These are phyloP conservation scores for Hymenoscyphus occultus DNA, from an alignment of 2,329 filamentous ascomycete genomes.

Conservation along the genomic window DNA sequence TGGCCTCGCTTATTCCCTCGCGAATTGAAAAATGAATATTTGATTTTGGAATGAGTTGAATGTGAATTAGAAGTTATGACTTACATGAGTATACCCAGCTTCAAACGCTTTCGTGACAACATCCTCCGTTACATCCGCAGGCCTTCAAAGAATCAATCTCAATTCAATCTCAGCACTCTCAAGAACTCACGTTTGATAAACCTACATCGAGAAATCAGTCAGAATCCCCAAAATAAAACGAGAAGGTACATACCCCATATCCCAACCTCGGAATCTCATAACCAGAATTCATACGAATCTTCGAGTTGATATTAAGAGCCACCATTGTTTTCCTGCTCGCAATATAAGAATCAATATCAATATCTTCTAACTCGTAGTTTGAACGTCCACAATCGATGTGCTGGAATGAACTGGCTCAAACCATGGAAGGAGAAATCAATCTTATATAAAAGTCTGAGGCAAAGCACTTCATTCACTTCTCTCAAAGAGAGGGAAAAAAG, in stretches of 20 bases:
- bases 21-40: too few relatives aligned
- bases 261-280: conserved; percentile 59
- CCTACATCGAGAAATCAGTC: conserved; percentile 27
- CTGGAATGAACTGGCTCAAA: too few relatives aligned
- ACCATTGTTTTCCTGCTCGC: conserved; percentile 37
- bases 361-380: too few relatives aligned
- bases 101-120: conserved; percentile 56
- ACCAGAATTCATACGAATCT: conserved; percentile 50
- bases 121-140: conserved; percentile 53
- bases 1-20: neutral
- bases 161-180: neutral
- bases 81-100: conserved; percentile 55
- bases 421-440: too few relatives aligned
- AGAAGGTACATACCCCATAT: conserved; percentile 47
- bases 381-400: too few relatives aligned
- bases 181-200: conserved; percentile 40
- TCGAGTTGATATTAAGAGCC: conserved; percentile 46
- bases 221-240: neutral
- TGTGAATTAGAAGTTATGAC: conserved; percentile 11
- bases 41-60: neutral
- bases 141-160: conserved; percentile 39
- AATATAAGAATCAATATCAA: neutral
- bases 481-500: neutral
- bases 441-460: too few relatives aligned
- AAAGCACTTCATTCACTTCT: too few relatives aligned